Conservation (phyloP, 208 protist genomes). For the Wallacemonas rigidus region DNA sequence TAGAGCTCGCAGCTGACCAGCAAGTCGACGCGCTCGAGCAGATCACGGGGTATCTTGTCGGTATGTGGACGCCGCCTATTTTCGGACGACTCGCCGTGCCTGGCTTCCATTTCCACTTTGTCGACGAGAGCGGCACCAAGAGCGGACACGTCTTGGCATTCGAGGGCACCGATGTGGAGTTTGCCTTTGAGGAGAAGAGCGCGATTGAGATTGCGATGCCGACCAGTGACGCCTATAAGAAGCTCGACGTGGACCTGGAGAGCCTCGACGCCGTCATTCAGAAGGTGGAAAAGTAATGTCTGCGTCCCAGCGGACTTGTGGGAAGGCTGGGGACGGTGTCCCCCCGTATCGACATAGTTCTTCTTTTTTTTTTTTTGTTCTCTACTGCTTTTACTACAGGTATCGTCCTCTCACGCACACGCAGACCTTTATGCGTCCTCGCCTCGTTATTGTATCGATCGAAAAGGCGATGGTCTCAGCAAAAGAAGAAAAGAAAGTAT, state of each 20-base stretch:
- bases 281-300: conserved; percentile 20
- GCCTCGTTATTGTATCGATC: too few relatives aligned
- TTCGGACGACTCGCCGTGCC: conserved; percentile 23
- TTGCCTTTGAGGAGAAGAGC: conserved; percentile 17
- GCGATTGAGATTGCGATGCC: conserved; percentile 9
- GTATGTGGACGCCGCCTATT: conserved; percentile 16
- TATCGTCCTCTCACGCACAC: too few relatives aligned
- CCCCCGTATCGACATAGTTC: too few relatives aligned
- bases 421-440: too few relatives aligned
- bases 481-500: too few relatives aligned
- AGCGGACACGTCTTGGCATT: conserved; percentile 15
- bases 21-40: conserved; percentile 11
- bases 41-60: conserved; percentile 3
- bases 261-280: conserved; percentile 26
- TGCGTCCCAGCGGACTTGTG: too few relatives aligned
- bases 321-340: too few relatives aligned
- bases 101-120: conserved; percentile 23
- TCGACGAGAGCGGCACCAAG: background rate
- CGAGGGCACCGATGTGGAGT: background rate
- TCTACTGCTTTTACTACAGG: too few relatives aligned
- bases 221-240: background rate
- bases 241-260: conserved; percentile 10
- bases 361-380: too few relatives aligned
- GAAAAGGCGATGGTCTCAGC: too few relatives aligned
- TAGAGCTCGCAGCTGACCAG: conserved; percentile 14